Evolutionary conservation across 768 basidiomycete genomes (phyloP).

Genomic region (Calvatia gigantea): DNA sequence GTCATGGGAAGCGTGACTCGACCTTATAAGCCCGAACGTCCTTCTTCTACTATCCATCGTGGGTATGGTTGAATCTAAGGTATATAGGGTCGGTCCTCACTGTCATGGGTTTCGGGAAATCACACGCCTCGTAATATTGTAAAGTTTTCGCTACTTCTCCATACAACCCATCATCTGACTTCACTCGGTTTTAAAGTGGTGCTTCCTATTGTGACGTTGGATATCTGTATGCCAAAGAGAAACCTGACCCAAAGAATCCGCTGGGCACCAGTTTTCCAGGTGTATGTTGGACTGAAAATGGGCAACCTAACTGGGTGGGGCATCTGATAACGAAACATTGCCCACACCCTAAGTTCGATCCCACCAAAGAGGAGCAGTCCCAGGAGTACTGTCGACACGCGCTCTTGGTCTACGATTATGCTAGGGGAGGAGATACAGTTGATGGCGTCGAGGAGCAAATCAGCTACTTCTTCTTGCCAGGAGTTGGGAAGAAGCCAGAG

Average conservation of each 20-base stretch:
- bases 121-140: conserved; percentile 52
- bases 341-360: conserved; percentile 32
- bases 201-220: conserved; percentile 56
- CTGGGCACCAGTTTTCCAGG: conserved; percentile 51
- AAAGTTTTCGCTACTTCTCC: conserved; percentile 16
- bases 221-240: conserved; percentile 11
- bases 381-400: conserved; percentile 27
- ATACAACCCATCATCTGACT: background rate
- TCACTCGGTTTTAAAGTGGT: conserved; percentile 35
- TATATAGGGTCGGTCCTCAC: conserved; percentile 19
- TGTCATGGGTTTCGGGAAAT: conserved; percentile 45
- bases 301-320: conserved; percentile 60
- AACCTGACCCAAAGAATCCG: conserved; percentile 40
- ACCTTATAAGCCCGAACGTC: too few relatives aligned
- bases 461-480: conserved; percentile 32
- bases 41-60: background rate
- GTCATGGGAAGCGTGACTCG: too few relatives aligned
- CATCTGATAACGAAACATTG: conserved; percentile 45
- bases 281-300: conserved; percentile 40
- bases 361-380: conserved; percentile 24
- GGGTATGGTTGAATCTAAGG: conserved; percentile 15
- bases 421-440: conserved; percentile 48
- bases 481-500: conserved; percentile 29
- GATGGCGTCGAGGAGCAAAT: conserved; percentile 40
- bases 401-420: conserved; percentile 57